phyloP scores from a whole-genome alignment of 305 asterid species.

The Striga hermonthica region DNA sequence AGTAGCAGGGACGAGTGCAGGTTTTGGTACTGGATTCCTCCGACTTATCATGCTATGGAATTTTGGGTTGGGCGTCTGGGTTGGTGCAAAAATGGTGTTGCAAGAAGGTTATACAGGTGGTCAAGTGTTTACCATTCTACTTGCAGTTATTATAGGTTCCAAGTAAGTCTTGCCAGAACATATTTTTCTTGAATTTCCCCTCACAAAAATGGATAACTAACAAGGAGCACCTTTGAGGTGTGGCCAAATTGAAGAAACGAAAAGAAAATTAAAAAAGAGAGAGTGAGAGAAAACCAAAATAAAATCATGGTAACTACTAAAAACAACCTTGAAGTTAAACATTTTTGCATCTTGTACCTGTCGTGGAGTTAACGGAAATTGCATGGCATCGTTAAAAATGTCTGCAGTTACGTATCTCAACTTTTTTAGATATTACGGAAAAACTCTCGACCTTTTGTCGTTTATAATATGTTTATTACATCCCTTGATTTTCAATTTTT shows the following conservation, averaged over 20 bases:
- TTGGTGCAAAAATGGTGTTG: slow-evolving; percentile 44
- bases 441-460: too few species aligned
- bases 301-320: too few species aligned
- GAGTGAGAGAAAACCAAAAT: too few species aligned
- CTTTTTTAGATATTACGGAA: too few species aligned
- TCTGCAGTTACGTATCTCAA: too few species aligned
- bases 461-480: too few species aligned
- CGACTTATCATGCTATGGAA: slow-evolving; percentile 36
- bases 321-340: too few species aligned
- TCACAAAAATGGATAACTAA: slow-evolving; percentile 38
- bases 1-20: slow-evolving; percentile 43
- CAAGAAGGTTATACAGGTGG: slow-evolving; percentile 42
- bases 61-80: slow-evolving; percentile 47
- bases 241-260: slow-evolving; percentile 29
- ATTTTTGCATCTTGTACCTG: too few species aligned
- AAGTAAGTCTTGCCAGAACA: slow-evolving; percentile 20
- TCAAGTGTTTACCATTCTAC: slow-evolving; percentile 39
- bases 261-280: too few species aligned
- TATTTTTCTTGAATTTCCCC: not conserved
- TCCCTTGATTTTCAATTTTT: too few species aligned
- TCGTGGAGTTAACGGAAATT: too few species aligned
- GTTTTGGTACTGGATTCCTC: slow-evolving; percentile 42
- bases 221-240: slow-evolving; percentile 53
- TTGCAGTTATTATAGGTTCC: slow-evolving; percentile 39
- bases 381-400: too few species aligned